Evolutionary conservation across 345 rosid genomes (phyloP), one percentile per base, ranked within the genome.

Genomic region (Limnanthes douglasii): DNA sequence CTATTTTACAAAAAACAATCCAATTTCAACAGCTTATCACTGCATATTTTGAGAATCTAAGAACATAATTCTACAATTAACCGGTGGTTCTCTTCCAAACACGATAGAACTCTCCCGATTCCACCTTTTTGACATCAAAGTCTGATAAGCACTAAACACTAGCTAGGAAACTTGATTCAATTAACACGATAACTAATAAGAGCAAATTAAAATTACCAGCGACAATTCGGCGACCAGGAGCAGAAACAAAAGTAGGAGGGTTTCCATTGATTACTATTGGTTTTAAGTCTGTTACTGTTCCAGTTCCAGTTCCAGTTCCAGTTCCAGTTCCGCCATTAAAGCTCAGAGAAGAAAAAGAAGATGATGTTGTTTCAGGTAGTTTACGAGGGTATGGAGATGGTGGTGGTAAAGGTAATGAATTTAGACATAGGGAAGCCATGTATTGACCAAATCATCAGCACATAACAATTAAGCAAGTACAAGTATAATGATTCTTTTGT

Each of bases 231-330:
- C 95, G 88, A 50, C 61, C 66, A 29, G 97, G 97, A 37, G 95
- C 97, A 40, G 95, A 86, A 11, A 82, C 88, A 31, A 65, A 75
- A 51, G 93, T 82, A 37, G 95, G 85, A 48, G 93, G 82, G 40
- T 67, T 71, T 48, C 97, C 97, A 34, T 40, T 65, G 26, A 69
- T 50, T 27, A 73, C 68, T 30, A 86, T 73, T 11, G 97, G 88
- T 52, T 75, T 69, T 42, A 60, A 57, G 37, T 65, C 20, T 2
- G 41, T 55, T 42, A 48, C 51, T 26, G 43, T 56, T 15, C 19
- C 15, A 29, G 9, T 42, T 15, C 25, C 21, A 47, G 38, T 15
- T n/a, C n/a, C n/a, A n/a, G n/a, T n/a, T n/a, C n/a, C n/a, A n/a
- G n/a, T n/a, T 41, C 54, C 48, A 21, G 46, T 34, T 18, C 17